phyloP scores from a whole-genome alignment of 352 stramenopile genomes.

The Pilasporangium apinafurcum region DNA sequence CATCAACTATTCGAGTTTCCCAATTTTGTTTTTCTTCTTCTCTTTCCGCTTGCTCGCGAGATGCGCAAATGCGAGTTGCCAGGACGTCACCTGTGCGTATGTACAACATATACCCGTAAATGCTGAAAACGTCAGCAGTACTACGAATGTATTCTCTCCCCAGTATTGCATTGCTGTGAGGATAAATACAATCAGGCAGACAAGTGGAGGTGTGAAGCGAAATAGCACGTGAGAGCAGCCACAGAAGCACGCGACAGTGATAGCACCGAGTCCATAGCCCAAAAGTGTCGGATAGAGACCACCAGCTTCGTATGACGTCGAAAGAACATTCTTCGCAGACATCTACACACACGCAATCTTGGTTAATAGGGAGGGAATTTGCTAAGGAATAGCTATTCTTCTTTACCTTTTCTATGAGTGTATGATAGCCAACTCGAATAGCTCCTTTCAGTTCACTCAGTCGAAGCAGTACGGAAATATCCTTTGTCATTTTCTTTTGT shows the following conservation, averaged over 20 bases:
- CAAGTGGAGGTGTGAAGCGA: no score
- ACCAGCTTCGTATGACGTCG: conserved; percentile 44
- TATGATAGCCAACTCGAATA: no score
- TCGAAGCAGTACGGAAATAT: no score
- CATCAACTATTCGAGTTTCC: conserved; percentile 8
- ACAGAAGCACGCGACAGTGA: conserved; percentile 30
- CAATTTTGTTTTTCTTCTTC: conserved; percentile 11
- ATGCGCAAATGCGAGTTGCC: conserved; percentile 44
- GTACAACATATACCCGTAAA: conserved; percentile 46
- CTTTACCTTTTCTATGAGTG: no score
- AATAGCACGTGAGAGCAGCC: conserved; percentile 8
- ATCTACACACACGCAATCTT: no score
- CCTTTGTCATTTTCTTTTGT: no score
- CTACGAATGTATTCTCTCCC: conserved; percentile 16
- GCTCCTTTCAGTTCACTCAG: no score
- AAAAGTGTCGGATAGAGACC: conserved; percentile 52
- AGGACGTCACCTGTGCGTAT: conserved; percentile 46
- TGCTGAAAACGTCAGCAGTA: conserved; percentile 28
- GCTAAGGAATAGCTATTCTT: no score
- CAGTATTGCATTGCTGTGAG: conserved; percentile 19
- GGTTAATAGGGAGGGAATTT: no score
- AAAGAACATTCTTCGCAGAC: conserved; percentile 30
- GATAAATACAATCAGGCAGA: conserved; percentile 8
- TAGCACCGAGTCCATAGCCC: conserved; percentile 41
- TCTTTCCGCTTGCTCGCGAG: conserved; percentile 13